Percentiles rank a stretch among this genome's conserved stretches.
phyloP scores from a whole-genome alignment of 1,284 basidiomycete species.

The Trametes hirsuta region DNA sequence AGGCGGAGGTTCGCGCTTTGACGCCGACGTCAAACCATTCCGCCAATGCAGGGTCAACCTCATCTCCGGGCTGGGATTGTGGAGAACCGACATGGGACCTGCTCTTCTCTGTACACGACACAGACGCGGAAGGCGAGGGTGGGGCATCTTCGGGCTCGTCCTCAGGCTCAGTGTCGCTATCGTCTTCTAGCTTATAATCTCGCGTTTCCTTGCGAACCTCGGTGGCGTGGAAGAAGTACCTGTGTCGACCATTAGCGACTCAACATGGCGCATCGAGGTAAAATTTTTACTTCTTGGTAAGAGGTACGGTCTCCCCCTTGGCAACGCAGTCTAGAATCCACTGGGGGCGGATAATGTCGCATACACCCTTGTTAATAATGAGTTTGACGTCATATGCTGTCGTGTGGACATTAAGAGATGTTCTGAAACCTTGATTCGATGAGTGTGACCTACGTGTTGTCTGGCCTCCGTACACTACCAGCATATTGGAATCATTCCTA shows the following conservation, averaged over 20 bases:
- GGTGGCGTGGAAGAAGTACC: constrained; percentile 79
- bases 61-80: constrained; percentile 20
- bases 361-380: constrained; percentile 62
- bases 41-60: constrained; percentile 48
- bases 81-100: constrained; percentile 22
- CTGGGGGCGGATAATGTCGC: constrained; percentile 76
- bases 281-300: constrained; percentile 64
- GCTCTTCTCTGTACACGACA: constrained; percentile 1
- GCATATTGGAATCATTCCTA: constrained; percentile 48
- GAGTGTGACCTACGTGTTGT: constrained; percentile 54
- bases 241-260: constrained; percentile 31
- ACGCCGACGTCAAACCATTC: constrained; percentile 67
- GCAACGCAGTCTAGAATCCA: constrained; percentile 85
- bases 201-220: constrained; percentile 35
- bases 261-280: background rate
- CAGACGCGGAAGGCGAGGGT: constrained; percentile 4
- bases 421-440: background rate
- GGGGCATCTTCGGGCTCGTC: constrained; percentile 15
- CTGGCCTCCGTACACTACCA: constrained; percentile 68
- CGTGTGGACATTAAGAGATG: background rate
- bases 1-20: constrained; percentile 23
- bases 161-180: constrained; percentile 32
- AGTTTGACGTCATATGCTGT: constrained; percentile 70
- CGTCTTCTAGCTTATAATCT: constrained; percentile 35
- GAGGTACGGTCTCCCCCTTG: constrained; percentile 54